Percentiles rank a stretch among this genome's conserved stretches.
Evolutionary conservation across 495 filamentous ascomycete genomes (phyloP).

Genomic region (Trichoderma virens): DNA sequence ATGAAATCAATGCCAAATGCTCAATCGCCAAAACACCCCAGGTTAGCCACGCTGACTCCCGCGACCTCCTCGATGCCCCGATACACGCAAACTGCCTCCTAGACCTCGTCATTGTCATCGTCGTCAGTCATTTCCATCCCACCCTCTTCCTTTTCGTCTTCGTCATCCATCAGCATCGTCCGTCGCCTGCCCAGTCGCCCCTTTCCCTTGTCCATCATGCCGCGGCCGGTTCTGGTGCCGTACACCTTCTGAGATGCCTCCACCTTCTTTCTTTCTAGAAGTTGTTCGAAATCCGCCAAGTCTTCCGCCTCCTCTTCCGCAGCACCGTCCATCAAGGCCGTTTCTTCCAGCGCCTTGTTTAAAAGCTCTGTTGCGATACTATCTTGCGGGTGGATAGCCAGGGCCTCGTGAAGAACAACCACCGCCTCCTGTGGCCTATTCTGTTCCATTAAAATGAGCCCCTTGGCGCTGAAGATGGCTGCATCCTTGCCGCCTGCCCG

Average conservation of each 20-base stretch:
- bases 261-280: conserved; percentile 3
- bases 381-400: conserved; percentile 61
- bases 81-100: not conserved
- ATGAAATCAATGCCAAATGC: not conserved
- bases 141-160: not conserved
- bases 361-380: conserved; percentile 68
- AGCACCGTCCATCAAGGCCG: conserved; percentile 34
- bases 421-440: conserved; percentile 60
- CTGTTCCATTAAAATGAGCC: conserved; percentile 64
- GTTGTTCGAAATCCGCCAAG: conserved; percentile 12
- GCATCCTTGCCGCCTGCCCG: conserved; percentile 66
- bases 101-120: conserved; percentile 9
- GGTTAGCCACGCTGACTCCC: conserved; percentile 5
- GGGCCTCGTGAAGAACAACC: conserved; percentile 61
- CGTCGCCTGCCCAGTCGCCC: conserved; percentile 8
- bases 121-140: conserved; percentile 18
- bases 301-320: conserved; percentile 13
- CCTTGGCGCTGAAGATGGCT: conserved; percentile 64
- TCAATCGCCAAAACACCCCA: conserved; percentile 6
- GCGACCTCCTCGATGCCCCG: not conserved
- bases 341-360: conserved; percentile 66
- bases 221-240: not conserved
- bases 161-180: not conserved
- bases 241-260: conserved; percentile 3
- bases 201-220: conserved; percentile 10